These are phyloP conservation scores for Daedalea quercina DNA, from an alignment of 768 basidiomycete genomes.

Conservation along the genomic window DNA sequence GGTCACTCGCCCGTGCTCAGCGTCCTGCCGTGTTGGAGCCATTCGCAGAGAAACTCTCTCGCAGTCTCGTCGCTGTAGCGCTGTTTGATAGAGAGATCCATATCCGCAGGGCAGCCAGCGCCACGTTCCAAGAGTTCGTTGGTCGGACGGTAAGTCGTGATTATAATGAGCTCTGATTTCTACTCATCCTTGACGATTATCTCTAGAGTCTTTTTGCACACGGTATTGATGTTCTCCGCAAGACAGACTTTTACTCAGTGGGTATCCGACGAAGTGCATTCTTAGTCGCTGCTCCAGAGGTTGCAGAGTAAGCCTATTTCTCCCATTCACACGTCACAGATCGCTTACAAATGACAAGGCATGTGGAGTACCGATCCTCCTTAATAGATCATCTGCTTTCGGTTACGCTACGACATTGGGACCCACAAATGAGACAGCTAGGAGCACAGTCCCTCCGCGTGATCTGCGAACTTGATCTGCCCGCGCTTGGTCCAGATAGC, in stretches of 20 bases:
- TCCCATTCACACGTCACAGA: background rate
- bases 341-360: constrained; percentile 37
- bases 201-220: constrained; percentile 80
- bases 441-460: constrained; percentile 69
- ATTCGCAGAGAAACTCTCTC: constrained; percentile 61
- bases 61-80: constrained; percentile 67
- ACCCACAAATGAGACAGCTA: constrained; percentile 67
- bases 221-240: constrained; percentile 88
- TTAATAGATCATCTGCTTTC: constrained; percentile 69
- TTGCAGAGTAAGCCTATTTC: constrained; percentile 65
- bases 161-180: background rate
- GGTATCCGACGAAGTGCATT: constrained; percentile 82
- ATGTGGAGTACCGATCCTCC: constrained; percentile 63
- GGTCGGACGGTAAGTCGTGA: constrained; percentile 65
- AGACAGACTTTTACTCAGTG: constrained; percentile 94
- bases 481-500: constrained; percentile 42
- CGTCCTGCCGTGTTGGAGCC: constrained; percentile 50
- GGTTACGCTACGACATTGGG: constrained; percentile 86
- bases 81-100: constrained; percentile 92
- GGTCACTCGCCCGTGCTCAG: constrained; percentile 86
- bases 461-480: constrained; percentile 59
- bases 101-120: constrained; percentile 92
- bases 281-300: constrained; percentile 75
- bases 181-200: background rate
- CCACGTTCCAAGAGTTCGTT: constrained; percentile 95